Evolutionary conservation across 2,329 filamentous ascomycete genomes (phyloP).

Genomic region (Scortechinia acanthostroma): DNA sequence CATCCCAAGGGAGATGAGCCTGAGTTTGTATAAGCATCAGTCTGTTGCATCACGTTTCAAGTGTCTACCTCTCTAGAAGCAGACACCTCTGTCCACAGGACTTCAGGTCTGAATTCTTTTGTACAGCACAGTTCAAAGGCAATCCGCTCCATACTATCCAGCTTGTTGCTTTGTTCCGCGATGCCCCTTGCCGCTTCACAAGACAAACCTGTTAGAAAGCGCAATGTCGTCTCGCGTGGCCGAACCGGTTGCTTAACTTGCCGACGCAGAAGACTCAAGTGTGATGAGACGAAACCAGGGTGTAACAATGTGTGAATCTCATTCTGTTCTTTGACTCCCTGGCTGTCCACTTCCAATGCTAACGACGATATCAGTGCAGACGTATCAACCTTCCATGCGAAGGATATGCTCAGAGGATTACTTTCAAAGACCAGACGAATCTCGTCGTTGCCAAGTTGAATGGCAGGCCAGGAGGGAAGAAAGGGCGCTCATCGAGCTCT

Average conservation of each 20-base stretch:
- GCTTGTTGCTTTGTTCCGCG: too few relatives aligned
- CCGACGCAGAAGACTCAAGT: constrained; percentile 7
- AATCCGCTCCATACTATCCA: too few relatives aligned
- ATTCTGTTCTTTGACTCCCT: background rate
- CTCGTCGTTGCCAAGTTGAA: constrained; percentile 6
- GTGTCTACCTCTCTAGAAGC: too few relatives aligned
- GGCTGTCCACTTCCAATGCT: constrained; percentile 2
- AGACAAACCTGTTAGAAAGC: constrained; percentile 6
- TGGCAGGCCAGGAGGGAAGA: background rate
- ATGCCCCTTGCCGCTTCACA: too few relatives aligned
- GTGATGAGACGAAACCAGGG: constrained; percentile 8
- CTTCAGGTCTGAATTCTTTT: too few relatives aligned
- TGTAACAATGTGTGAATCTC: constrained; percentile 7
- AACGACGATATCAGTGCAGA: constrained; percentile 6
- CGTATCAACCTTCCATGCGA: constrained; percentile 7
- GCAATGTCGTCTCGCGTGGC: constrained; percentile 10
- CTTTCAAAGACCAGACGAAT: constrained; percentile 10
- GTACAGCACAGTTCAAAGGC: too few relatives aligned
- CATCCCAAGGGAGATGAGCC: too few relatives aligned
- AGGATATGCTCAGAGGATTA: constrained; percentile 8
- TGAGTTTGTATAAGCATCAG: too few relatives aligned
- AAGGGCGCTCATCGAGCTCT: background rate
- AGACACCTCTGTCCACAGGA: too few relatives aligned
- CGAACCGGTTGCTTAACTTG: constrained; percentile 9
- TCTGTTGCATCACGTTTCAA: too few relatives aligned